These are phyloP conservation scores for Glutinoglossum americanum DNA, from an alignment of 495 filamentous ascomycete genomes.

Conservation along the genomic window DNA sequence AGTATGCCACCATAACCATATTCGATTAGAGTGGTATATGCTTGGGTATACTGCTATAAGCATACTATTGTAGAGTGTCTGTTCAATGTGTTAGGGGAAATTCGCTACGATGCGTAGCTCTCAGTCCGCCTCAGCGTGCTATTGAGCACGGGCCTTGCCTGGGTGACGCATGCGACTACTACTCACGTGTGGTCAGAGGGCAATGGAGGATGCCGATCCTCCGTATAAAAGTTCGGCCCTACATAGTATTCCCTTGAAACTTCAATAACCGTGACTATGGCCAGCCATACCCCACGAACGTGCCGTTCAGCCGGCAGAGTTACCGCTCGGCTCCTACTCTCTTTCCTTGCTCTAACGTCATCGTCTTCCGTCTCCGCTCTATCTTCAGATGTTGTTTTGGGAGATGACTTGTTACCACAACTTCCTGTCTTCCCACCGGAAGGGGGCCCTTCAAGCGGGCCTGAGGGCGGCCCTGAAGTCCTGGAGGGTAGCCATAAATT, in stretches of 20 bases:
- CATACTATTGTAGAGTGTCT: not conserved
- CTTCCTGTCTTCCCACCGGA: constrained; percentile 14
- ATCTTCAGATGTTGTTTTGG: not conserved
- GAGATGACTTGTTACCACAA: constrained; percentile 11
- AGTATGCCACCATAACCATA: not conserved
- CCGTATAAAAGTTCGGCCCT: too few relatives aligned
- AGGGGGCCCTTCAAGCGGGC: constrained; percentile 14
- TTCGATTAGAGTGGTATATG: not conserved
- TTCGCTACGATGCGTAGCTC: not conserved
- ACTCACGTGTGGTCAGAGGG: not conserved
- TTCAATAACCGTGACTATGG: not conserved
- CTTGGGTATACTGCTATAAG: not conserved
- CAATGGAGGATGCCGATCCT: not conserved
- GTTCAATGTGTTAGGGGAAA: not conserved
- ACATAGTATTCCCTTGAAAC: not conserved
- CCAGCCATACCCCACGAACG: not conserved
- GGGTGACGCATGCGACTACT: not conserved
- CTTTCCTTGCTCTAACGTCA: constrained; percentile 34
- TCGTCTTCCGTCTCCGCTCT: not conserved
- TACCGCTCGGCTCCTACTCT: constrained; percentile 36
- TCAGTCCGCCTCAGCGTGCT: not conserved
- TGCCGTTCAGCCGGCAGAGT: constrained; percentile 29
- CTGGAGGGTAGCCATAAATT: constrained; percentile 20
- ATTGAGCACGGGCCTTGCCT: not conserved
- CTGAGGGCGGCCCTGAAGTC: constrained; percentile 12